A percentile compares a stretch with the other conserved stretches of the same genome.
Conservation (phyloP, 2,329 filamentous ascomycete species). For the Xylaria digitata region DNA sequence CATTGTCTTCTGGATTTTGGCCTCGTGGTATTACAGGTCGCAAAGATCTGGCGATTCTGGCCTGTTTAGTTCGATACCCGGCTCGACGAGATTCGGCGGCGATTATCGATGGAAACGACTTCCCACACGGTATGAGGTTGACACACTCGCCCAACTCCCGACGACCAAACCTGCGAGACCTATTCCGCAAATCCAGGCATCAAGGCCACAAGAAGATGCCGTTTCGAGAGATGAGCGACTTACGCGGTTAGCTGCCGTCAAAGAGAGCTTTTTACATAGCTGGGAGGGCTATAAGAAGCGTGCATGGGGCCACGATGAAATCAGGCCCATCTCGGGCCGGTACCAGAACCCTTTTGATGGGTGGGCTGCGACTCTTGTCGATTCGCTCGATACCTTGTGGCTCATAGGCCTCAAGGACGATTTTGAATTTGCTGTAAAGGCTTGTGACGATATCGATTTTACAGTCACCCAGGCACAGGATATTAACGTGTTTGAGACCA, state of each 20-base stretch:
- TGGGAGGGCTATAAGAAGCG: conserved; percentile 71
- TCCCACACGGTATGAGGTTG: conserved; percentile 52
- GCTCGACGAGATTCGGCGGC: conserved; percentile 26
- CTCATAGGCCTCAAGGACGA: conserved; percentile 75
- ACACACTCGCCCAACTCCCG: conserved; percentile 52
- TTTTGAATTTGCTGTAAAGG: conserved; percentile 71
- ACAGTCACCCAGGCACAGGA: conserved; percentile 60
- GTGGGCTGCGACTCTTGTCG: conserved; percentile 76
- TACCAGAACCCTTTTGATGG: conserved; percentile 70
- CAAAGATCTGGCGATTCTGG: conserved; percentile 30
- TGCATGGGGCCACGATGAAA: conserved; percentile 74
- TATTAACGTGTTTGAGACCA: conserved; percentile 77
- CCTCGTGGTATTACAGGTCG: conserved; percentile 50
- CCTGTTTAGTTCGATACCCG: conserved; percentile 36
- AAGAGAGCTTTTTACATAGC: conserved; percentile 63
- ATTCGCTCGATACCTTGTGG: conserved; percentile 77
- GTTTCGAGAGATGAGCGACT: conserved; percentile 52
- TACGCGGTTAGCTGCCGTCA: conserved; percentile 58
- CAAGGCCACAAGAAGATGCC: conserved; percentile 60
- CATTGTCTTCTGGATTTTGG: conserved; percentile 47
- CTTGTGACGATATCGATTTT: conserved; percentile 70
- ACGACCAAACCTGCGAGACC: conserved; percentile 55
- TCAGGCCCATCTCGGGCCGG: conserved; percentile 66
- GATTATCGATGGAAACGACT: conserved; percentile 50
- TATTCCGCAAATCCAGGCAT: conserved; percentile 70